Percentiles rank a stretch among this genome's conserved stretches.
Conservation (phyloP, 768 basidiomycete species). For the Xerocomus spinulosus region DNA sequence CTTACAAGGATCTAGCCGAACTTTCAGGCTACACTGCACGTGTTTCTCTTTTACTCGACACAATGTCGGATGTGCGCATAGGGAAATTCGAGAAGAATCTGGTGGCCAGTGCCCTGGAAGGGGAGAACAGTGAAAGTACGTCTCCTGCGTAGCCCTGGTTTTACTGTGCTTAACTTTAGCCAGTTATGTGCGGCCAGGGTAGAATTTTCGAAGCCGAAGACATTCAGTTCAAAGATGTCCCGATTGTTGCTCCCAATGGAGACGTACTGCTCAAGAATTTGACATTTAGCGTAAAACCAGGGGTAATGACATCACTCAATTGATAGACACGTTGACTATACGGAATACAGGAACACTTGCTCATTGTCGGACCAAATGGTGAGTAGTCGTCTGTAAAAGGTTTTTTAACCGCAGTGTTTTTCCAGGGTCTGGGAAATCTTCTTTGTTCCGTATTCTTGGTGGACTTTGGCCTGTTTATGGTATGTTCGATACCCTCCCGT, state of each 20-base stretch:
- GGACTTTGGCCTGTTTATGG: slow-evolving; percentile 88
- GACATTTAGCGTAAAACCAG: slow-evolving; percentile 85
- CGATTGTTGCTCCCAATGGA: slow-evolving; percentile 94
- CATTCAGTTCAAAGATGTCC: slow-evolving; percentile 89
- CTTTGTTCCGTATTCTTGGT: slow-evolving; percentile 91
- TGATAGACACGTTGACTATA: neutral
- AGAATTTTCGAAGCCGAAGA: slow-evolving; percentile 79
- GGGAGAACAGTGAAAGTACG: slow-evolving; percentile 74
- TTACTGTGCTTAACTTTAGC: slow-evolving; percentile 2
- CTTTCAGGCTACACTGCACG: slow-evolving; percentile 94
- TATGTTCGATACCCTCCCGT: neutral
- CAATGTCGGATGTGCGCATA: slow-evolving; percentile 79
- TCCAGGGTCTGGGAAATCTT: slow-evolving; percentile 81
- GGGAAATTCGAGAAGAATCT: slow-evolving; percentile 88
- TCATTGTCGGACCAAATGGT: slow-evolving; percentile 96
- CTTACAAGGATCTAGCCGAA: slow-evolving; percentile 94
- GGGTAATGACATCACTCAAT: slow-evolving; percentile 41
- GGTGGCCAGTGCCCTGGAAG: slow-evolving; percentile 67
- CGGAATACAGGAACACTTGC: slow-evolving; percentile 67
- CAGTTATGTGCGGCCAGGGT: slow-evolving; percentile 78
- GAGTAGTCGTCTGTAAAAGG: neutral
- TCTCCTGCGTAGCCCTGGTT: slow-evolving; percentile 1
- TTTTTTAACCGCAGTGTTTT: neutral
- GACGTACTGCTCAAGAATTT: slow-evolving; percentile 82
- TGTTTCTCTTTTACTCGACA: slow-evolving; percentile 83